A percentile compares a stretch with the other conserved stretches of the same genome.
phyloP scores from a whole-genome alignment of 2,329 filamentous ascomycete species.

The Orbilia ellipsospora region DNA sequence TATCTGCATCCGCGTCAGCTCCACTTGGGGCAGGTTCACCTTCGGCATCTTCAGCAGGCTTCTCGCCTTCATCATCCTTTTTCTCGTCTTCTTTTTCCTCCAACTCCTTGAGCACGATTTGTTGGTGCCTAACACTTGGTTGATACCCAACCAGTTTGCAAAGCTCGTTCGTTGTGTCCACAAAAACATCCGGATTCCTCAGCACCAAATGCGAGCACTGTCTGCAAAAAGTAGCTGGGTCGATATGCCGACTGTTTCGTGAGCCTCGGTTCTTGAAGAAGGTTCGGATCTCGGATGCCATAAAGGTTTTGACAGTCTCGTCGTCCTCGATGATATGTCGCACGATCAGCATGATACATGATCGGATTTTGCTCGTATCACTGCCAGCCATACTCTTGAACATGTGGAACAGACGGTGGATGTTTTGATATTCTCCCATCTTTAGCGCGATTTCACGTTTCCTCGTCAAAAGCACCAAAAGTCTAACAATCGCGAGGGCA shows the following conservation, averaged over 20 bases:
- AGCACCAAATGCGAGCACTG: slow-evolving; percentile 82
- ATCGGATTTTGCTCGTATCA: slow-evolving; percentile 78
- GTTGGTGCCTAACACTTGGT: slow-evolving; percentile 57
- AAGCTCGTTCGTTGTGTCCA: slow-evolving; percentile 86
- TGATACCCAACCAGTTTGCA: slow-evolving; percentile 75
- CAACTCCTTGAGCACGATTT: slow-evolving; percentile 58
- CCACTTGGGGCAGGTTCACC: slow-evolving; percentile 30
- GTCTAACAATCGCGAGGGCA: slow-evolving; percentile 82
- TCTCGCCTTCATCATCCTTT: slow-evolving; percentile 58
- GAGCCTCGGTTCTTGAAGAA: slow-evolving; percentile 70
- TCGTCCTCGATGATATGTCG: slow-evolving; percentile 96
- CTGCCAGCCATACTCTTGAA: slow-evolving; percentile 87
- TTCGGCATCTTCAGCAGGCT: slow-evolving; percentile 60
- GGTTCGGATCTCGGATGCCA: slow-evolving; percentile 86
- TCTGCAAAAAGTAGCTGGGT: slow-evolving; percentile 78
- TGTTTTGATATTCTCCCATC: slow-evolving; percentile 86
- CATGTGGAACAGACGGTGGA: slow-evolving; percentile 93
- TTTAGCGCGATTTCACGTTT: slow-evolving; percentile 77
- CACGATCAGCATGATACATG: slow-evolving; percentile 83
- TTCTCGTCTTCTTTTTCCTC: slow-evolving; percentile 55
- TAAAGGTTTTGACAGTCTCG: slow-evolving; percentile 87
- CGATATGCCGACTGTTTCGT: slow-evolving; percentile 68
- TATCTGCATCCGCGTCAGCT: slow-evolving; percentile 18
- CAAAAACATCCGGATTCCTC: slow-evolving; percentile 84
- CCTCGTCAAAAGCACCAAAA: slow-evolving; percentile 88